phyloP scores from a whole-genome alignment of 352 stramenopile species.

The Aphanomyces astaci region DNA sequence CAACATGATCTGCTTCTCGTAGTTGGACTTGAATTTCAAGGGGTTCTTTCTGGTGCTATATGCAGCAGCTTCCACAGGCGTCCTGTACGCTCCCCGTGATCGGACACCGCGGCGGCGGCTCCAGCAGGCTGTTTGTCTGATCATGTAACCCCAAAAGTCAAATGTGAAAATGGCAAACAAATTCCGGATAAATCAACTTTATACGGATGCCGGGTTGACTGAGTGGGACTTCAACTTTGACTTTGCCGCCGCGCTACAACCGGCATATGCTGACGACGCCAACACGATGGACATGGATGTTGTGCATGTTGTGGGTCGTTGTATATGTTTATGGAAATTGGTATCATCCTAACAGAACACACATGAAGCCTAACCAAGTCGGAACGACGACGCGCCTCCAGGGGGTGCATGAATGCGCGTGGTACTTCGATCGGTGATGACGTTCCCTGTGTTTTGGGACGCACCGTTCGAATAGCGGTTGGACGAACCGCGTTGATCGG shows the following conservation, averaged over 20 bases:
- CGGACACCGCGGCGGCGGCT: neutral
- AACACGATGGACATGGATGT: neutral
- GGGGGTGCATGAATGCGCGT: slow-evolving; percentile 84
- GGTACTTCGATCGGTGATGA: slow-evolving; percentile 84
- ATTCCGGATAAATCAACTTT: too few relatives aligned
- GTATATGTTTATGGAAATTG: slow-evolving; percentile 23
- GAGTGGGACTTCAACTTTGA: neutral
- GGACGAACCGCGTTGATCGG: slow-evolving; percentile 38
- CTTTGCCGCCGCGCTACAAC: too few relatives aligned
- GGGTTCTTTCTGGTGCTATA: neutral
- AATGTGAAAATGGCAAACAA: too few relatives aligned
- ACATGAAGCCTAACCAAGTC: slow-evolving; percentile 39
- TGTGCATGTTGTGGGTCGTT: neutral
- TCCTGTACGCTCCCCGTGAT: neutral
- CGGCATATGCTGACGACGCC: too few relatives aligned
- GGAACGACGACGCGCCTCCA: slow-evolving; percentile 74
- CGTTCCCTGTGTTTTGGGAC: slow-evolving; percentile 86
- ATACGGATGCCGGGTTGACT: too few relatives aligned
- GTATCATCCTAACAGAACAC: neutral
- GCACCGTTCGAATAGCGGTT: slow-evolving; percentile 76
- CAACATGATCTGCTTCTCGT: slow-evolving; percentile 53
- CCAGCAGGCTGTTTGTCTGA: too few relatives aligned
- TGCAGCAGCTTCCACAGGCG: neutral
- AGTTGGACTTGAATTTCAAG: slow-evolving; percentile 19
- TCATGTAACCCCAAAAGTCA: too few relatives aligned